A percentile compares a stretch with the other conserved stretches of the same genome.
phyloP scores from a whole-genome alignment of 768 basidiomycete species.

The Neoboletus magnificus region DNA sequence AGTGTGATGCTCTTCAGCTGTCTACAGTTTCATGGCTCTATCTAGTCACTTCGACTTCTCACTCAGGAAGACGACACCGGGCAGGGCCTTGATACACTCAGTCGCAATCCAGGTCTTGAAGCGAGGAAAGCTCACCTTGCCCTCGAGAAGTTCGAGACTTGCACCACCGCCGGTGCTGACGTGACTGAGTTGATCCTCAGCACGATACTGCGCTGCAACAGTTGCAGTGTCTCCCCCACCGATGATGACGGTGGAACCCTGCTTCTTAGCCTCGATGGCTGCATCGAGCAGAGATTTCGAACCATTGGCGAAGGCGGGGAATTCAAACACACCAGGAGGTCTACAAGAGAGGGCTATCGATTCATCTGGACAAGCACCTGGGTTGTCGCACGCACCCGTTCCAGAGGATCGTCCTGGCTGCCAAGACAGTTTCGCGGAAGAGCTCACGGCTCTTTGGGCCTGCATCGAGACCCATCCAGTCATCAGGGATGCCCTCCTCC shows the following conservation, averaged over 20 bases:
- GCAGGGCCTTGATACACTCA: constrained; percentile 55
- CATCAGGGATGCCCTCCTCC: constrained; percentile 82
- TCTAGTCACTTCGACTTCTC: constrained; percentile 50
- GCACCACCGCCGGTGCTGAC: constrained; percentile 96
- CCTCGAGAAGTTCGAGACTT: constrained; percentile 93
- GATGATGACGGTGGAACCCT: constrained; percentile 89
- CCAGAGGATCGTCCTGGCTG: constrained; percentile 96
- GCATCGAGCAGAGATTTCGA: constrained; percentile 83
- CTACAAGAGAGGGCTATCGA: constrained; percentile 39
- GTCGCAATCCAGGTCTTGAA: constrained; percentile 7
- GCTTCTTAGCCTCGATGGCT: constrained; percentile 78
- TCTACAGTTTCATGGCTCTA: constrained; percentile 9
- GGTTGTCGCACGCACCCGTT: constrained; percentile 61
- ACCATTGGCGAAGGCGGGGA: constrained; percentile 84
- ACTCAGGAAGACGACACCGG: constrained; percentile 89
- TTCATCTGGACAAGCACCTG: neutral
- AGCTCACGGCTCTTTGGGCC: constrained; percentile 81
- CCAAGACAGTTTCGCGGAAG: constrained; percentile 75
- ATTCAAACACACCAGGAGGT: constrained; percentile 97
- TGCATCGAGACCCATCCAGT: constrained; percentile 93
- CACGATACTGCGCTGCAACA: constrained; percentile 78
- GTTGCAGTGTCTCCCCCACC: constrained; percentile 98
- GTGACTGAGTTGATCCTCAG: constrained; percentile 90
- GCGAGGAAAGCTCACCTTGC: constrained; percentile 63
- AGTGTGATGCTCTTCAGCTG: neutral